Base-by-base conservation (phyloP, 768 basidiomycete genomes). In the Calocybe indica region DNA sequence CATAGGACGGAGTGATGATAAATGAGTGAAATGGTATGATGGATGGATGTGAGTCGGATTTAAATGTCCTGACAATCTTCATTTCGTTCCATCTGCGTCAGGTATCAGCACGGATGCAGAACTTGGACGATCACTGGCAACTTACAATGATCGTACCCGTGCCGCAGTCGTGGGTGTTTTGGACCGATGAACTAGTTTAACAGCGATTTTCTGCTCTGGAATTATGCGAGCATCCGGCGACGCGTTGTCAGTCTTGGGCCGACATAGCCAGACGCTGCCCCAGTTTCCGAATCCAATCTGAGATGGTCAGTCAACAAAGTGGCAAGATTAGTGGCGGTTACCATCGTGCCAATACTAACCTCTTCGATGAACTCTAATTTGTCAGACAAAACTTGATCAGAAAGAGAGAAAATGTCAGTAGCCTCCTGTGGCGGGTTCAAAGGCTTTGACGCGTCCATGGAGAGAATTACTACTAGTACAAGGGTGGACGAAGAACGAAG, bases 1-100 rank as follows among this genome's bases (percentile, higher is more conserved):
- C 93, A 64, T 88, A 93, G 29, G 82, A 87, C 5, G 91, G 88
- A 0, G 91, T 91, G 55, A 94, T 89, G 61, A 95, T 85, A 74
- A 98, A 97, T 3, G 88, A 86, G 58, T 93, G 85, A 67, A 98
- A 97, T 8, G 82, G 80, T 52, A 98, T 88, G 65, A 98, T 86
- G 51, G 89, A 88, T 0, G 92, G 93, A 61, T 97, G 95, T 7
- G 85, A 82, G 57, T 92, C 85, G 39, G 81, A 68, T 69, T 87
- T 88, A 64, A 97, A 82, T 8, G 82, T 72, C 55, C 88, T 77
- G 50, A 97, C 83, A 57, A 94, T 87, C 76, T 95, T 95, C 92
- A 94, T 94, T 72, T 97, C 93, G 60, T 93, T 94, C 93, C 93
- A 92, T 70, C 89, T 92, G 53, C 31, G 10, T 15, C 12, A 50